Conservation (phyloP, 306 rosid genomes). For the Clitoria ternatea region DNA sequence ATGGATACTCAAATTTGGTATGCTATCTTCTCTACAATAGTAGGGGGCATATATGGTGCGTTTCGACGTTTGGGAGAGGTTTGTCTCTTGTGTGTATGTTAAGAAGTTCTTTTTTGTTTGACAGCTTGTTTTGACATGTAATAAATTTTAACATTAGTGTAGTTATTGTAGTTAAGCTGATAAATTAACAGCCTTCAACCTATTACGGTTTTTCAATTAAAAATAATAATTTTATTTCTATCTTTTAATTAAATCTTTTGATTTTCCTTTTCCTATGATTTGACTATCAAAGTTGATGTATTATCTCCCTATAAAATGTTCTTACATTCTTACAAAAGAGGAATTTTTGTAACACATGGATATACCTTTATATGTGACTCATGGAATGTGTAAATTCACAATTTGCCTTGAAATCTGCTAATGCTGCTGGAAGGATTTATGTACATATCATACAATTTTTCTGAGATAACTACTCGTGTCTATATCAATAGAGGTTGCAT, state of each 20-base stretch:
- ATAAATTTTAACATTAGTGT: background rate
- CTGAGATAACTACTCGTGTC: background rate
- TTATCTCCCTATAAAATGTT: background rate
- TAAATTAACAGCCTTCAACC: background rate
- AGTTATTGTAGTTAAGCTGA: background rate
- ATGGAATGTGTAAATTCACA: background rate
- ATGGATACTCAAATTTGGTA: conserved; percentile 99
- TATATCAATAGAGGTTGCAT: background rate
- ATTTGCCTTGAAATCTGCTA: background rate
- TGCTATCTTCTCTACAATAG: conserved; percentile 88
- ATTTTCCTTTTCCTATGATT: conserved; percentile 8
- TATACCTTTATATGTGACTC: background rate
- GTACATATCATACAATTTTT: background rate
- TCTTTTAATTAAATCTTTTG: background rate
- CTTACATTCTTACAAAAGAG: background rate
- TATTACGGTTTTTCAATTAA: background rate
- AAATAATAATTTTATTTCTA: background rate
- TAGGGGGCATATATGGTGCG: conserved; percentile 95
- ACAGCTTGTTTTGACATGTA: background rate
- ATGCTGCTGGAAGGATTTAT: background rate
- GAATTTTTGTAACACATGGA: background rate
- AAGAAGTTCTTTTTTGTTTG: conserved; percentile 3
- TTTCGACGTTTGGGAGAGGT: conserved; percentile 98
- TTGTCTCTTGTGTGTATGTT: conserved; percentile 31
- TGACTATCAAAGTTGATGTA: background rate